Evolutionary conservation across 176 grass and related monocot species (phyloP), one percentile per base, ranked within the genome.

Genomic region (Tuctoria greenei): DNA sequence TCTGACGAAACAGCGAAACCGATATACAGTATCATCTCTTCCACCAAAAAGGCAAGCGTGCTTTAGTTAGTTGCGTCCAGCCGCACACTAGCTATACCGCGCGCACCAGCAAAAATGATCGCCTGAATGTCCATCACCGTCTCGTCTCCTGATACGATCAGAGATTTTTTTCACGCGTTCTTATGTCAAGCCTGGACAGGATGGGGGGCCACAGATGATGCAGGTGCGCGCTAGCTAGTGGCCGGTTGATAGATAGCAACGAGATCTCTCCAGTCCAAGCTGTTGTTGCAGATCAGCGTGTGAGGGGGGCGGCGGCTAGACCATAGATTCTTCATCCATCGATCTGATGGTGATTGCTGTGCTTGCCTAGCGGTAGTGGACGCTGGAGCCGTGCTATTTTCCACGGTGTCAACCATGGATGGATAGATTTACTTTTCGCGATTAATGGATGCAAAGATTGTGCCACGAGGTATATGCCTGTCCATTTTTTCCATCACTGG

Each of bases 91-190:
- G n/a, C n/a, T n/a, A n/a, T n/a, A n/a, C n/a, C 6, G 73, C 2
- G 26, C 80, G 2, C 79, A 13, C 15, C 4, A 57, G 0, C 57
- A 54, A 3, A 31, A 44, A 16, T 15, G 35, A 24, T 62, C 66
- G 13, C 35, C 71, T 8, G 62, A 64, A 56, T 44, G 46, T 49
- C 50, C 34, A 25, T 2, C 50, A n/a, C 16, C 35, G 79, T 77
- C 84, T 71, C 38, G 45, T 82, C 84, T 59, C 57, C 45, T 2
- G 78, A 77, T 81, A 86, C 58, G 78, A 81, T 64, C 77, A 47
- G 58, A 77, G 72, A 82, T 82, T 41, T 64, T 36, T 82, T 41
- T 64, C 46, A 1, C 39, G 23, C 52, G 64, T 23, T 56, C 10
- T 15, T 9, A 3, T 9, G 13, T 38, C 60, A n/a, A 20, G 31